Evolutionary conservation across 495 filamentous ascomycete species (phyloP).

Genomic region (Daldinia caldariorum): DNA sequence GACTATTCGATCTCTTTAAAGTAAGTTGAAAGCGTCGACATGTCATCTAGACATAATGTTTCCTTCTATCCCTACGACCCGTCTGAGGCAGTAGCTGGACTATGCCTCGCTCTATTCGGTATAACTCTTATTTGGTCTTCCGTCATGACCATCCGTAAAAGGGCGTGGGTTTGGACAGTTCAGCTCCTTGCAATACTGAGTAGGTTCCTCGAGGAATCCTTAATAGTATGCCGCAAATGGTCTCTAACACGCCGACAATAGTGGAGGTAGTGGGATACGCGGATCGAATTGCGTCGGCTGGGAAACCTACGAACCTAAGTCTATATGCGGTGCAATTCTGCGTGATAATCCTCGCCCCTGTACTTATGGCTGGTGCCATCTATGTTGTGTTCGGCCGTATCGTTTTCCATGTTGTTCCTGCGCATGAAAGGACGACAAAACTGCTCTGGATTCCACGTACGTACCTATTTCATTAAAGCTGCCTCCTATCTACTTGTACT

Average conservation of each 20-base stretch:
- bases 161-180: conserved; percentile 57
- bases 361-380: conserved; percentile 52
- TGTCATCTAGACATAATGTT: conserved; percentile 9
- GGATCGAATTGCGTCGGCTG: conserved; percentile 49
- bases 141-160: conserved; percentile 55
- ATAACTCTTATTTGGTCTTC: conserved; percentile 50
- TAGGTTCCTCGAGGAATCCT: conserved; percentile 40
- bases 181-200: conserved; percentile 58
- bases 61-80: conserved; percentile 49
- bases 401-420: conserved; percentile 57
- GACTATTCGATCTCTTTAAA: neutral
- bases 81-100: conserved; percentile 45
- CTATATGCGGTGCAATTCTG: conserved; percentile 50
- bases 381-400: conserved; percentile 55
- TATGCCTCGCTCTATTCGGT: conserved; percentile 46
- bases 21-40: conserved; percentile 9
- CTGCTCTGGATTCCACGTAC: conserved; percentile 59
- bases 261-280: conserved; percentile 62
- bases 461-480: conserved; percentile 12
- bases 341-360: conserved; percentile 51
- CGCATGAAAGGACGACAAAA: conserved; percentile 49
- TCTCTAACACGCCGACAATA: conserved; percentile 27
- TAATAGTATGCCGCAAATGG: neutral
- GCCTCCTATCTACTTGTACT: neutral
- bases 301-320: conserved; percentile 46